Evolutionary conservation across 805 yeast genomes (phyloP), one percentile per base, ranked within the genome.

Genomic region (Nematodospora valgi): DNA sequence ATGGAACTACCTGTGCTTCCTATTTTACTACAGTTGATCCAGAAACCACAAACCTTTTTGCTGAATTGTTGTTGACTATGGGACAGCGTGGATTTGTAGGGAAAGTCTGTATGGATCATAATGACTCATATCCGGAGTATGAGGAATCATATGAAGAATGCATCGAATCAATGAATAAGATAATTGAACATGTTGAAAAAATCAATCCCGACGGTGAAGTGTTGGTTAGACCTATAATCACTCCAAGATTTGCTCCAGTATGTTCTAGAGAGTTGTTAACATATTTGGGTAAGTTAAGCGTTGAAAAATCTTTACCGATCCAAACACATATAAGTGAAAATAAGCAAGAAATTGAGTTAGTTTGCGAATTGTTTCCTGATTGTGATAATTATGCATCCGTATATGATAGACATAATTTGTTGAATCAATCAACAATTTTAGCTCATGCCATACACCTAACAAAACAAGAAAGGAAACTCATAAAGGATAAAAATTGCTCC

Each of bases 261-360:
- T 91, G 97, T 52, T 69, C 86, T 3, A 62, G 74, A 16, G 72
- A 76, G 32, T 63, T 86, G 24, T 61, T 91, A 64, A 51, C 52
- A 6, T 70, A 76, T 68, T 65, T 89, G 36, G 94, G 94, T 3
- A 57, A 70, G 5, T 53, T 83, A 17, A 48, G 61, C 11, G 68
- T 79, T n/a, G 47, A 58, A 16, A 47, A 64, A 5, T 53, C 73
- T 23, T 62, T 84, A 23, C 91, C 86, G 16, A 74, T 86, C 25
- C 98, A 91, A 61, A 87, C 97, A 0, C 98, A 91, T 59, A 68
- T 91, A n/a, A 74, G 86, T 37, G 98, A 91, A 57, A 91, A 86
- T 51, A 56, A 63, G 32, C 63, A 62, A 22, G 98, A 91, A 59
- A 76, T 91, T 32, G 72, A 73, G 38, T 76, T 89, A 76, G 95